Evolutionary conservation across 1,284 basidiomycete genomes (phyloP), one percentile per base, ranked within the genome.

Genomic region (Ustilago lituana): DNA sequence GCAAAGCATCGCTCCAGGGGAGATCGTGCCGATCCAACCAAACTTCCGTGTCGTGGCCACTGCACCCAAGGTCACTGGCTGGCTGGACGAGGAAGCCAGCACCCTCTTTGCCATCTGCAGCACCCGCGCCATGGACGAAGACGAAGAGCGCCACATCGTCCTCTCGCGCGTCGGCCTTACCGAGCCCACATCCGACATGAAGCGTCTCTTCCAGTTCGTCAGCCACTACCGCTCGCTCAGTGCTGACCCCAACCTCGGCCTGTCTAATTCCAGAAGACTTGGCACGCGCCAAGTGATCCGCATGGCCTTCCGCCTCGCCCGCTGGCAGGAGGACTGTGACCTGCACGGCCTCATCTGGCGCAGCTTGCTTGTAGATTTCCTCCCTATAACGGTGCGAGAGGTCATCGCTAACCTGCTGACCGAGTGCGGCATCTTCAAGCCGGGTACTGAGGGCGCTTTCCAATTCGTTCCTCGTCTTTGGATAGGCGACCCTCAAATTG

Each of bases 221-320:
- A 50, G 63, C 20, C 48, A 60, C n/a, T 83, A 83, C 50, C 69
- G 83, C 12, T 27, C 38, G 10, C 62, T 77, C 20, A 69, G 68
- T 23, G 64, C 73, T 5, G 76, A 82, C 44, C 62, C 79, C 12
- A 73, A 66, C 17, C 62, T 80, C 8, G 77, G 76, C 20, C 61
- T 82, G 4, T 66, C 70, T 43, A 83, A 83, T 55, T 77, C 78
- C 10, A 59, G 82, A 5, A 53, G 82, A 17, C 62, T 83, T 5
- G 82, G 83, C n/a, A 83, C 83, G 23, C 69, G 78, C 5, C 76
- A 77, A 39, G 69, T 83, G 22, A 71, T 83, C 17, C 74, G 83
- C 14, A 79, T 83, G 44, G 80, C 81, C 0, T 41, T 48, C 9
- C 67, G 82, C 19, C 59, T 83, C 1, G 78, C 81, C 0, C 37